Conservation (phyloP, 164 flowering plant species). For the Berberis vulgaris region DNA sequence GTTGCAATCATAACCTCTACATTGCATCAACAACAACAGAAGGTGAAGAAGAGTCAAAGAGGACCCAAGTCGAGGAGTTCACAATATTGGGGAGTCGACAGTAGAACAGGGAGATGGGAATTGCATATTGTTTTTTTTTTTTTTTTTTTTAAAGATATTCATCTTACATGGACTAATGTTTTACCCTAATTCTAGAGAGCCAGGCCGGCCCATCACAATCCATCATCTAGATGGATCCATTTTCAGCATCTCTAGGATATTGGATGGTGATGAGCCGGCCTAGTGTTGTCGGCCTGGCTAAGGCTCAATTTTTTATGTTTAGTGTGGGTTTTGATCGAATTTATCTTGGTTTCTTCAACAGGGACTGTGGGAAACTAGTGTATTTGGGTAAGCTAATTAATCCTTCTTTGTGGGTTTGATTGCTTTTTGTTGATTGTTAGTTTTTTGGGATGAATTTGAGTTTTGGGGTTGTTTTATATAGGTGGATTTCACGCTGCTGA, state of each 20-base stretch:
- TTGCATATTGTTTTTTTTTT: slow-evolving; percentile 78
- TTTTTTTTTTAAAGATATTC: no score
- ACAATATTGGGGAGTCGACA: slow-evolving; percentile 84
- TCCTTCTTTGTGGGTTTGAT: neutral
- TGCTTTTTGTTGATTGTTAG: slow-evolving; percentile 3
- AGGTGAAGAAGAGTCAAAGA: slow-evolving; percentile 69
- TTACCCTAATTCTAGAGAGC: no score
- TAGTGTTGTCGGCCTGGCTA: no score
- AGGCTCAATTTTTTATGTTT: neutral
- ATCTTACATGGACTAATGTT: neutral
- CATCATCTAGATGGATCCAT: no score
- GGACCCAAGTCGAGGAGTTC: slow-evolving; percentile 97
- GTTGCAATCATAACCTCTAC: no score
- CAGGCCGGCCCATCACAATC: no score
- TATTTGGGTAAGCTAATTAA: slow-evolving; percentile 49
- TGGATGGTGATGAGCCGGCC: no score
- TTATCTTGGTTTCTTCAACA: slow-evolving; percentile 13
- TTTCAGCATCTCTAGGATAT: no score
- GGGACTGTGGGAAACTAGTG: slow-evolving; percentile 89
- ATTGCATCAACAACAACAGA: slow-evolving; percentile 26
- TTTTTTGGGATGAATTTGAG: neutral
- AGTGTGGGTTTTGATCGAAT: neutral
- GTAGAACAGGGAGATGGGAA: slow-evolving; percentile 93
- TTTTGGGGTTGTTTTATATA: slow-evolving; percentile 3
- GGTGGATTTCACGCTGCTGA: slow-evolving; percentile 89